phyloP scores from a whole-genome alignment of 163 green algal species.

The Chlorella variabilis region DNA sequence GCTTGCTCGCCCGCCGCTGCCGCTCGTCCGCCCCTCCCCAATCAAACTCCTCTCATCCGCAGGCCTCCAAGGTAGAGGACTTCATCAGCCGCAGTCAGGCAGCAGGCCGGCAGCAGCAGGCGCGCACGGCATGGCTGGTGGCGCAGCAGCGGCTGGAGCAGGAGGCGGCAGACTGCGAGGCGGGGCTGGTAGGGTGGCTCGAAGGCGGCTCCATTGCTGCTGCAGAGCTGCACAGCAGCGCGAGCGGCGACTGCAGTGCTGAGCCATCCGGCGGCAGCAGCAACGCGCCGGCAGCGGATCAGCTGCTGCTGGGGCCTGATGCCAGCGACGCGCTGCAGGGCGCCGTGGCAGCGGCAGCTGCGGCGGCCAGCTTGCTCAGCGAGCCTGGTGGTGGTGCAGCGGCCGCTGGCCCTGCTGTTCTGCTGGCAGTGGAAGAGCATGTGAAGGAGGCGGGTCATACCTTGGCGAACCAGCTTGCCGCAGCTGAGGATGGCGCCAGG shows the following conservation, averaged over 20 bases:
- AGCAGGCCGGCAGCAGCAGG: not conserved
- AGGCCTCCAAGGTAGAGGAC: not conserved
- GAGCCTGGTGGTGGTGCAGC: not conserved
- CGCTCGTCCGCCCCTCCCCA: not conserved
- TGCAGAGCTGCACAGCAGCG: not conserved
- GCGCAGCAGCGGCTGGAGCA: slow-evolving; percentile 19
- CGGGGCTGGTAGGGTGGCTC: not conserved
- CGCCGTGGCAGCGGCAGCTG: not conserved
- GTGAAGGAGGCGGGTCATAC: not conserved
- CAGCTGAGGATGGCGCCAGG: not conserved
- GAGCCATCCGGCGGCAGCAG: too few relatives aligned
- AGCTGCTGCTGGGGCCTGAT: not conserved
- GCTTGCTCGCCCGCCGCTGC: not conserved
- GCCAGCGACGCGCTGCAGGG: not conserved
- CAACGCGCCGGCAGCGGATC: not conserved
- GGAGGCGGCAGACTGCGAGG: slow-evolving; percentile 10
- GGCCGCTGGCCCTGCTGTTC: too few relatives aligned
- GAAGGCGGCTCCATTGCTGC: not conserved
- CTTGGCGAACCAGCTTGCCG: not conserved
- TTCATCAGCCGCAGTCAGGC: not conserved
- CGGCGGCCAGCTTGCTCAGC: not conserved
- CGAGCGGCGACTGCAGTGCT: too few relatives aligned
- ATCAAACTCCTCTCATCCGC: not conserved
- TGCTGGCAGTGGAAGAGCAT: not conserved
- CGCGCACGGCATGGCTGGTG: slow-evolving; percentile 14